Conservation (phyloP, 768 basidiomycete species). For the Boletus subcaerulescens region DNA sequence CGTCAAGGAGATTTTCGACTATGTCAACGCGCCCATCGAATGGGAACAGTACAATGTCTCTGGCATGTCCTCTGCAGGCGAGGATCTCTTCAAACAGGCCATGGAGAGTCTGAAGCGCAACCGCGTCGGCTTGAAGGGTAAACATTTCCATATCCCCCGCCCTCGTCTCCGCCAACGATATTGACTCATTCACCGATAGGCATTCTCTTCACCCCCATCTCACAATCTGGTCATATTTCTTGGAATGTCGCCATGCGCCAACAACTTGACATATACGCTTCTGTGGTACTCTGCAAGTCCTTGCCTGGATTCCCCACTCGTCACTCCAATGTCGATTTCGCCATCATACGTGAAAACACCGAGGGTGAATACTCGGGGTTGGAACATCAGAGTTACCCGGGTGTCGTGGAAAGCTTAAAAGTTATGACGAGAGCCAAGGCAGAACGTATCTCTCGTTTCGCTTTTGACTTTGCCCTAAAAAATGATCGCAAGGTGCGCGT, state of each 20-base stretch:
- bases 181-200: conserved; percentile 38
- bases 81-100: conserved; percentile 93
- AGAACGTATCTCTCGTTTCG: conserved; percentile 94
- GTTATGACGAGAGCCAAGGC: conserved; percentile 94
- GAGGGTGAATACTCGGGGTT: conserved; percentile 99
- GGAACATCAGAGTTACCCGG: conserved; percentile 97
- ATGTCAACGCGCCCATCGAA: conserved; percentile 96
- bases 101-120: conserved; percentile 98
- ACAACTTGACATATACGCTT: conserved; percentile 98
- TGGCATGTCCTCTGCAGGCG: conserved; percentile 91
- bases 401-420: conserved; percentile 97
- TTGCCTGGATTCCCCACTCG: conserved; percentile 94
- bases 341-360: conserved; percentile 99
- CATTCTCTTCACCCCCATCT: conserved; percentile 97
- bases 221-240: conserved; percentile 93
- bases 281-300: conserved; percentile 97
- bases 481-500: conserved; percentile 87
- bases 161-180: not conserved
- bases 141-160: not conserved
- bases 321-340: conserved; percentile 96
- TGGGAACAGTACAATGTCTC: conserved; percentile 99
- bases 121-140: conserved; percentile 97
- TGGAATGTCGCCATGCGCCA: conserved; percentile 99
- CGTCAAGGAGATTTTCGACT: conserved; percentile 98
- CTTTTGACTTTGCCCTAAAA: conserved; percentile 98